These are phyloP conservation scores for Sabuloglossum arenarium DNA, from an alignment of 495 filamentous ascomycete species.

Conservation along the genomic window DNA sequence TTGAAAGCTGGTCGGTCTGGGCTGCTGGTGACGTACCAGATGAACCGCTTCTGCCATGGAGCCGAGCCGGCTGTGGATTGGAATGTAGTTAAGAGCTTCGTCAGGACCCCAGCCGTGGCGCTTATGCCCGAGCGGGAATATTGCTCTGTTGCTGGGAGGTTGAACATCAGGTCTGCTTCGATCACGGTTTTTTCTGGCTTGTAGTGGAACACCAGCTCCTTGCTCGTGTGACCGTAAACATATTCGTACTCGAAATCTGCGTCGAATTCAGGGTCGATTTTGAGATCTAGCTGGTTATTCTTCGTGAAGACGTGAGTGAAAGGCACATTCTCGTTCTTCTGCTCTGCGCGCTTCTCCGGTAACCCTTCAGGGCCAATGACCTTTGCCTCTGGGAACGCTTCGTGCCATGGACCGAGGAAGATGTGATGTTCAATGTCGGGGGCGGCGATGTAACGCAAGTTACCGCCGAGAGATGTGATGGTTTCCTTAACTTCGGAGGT, in stretches of 20 bases:
- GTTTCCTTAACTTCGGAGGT: slow-evolving; percentile 55
- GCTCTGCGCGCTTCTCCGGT: slow-evolving; percentile 55
- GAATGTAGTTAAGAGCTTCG: slow-evolving; percentile 36
- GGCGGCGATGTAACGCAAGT: slow-evolving; percentile 67
- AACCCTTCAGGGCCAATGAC: slow-evolving; percentile 75
- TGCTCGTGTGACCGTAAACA: slow-evolving; percentile 57
- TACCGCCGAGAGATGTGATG: slow-evolving; percentile 41
- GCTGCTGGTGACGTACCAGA: slow-evolving; percentile 55
- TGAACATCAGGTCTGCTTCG: slow-evolving; percentile 82
- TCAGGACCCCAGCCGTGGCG: slow-evolving; percentile 34
- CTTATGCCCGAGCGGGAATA: slow-evolving; percentile 42
- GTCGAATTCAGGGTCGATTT: slow-evolving; percentile 60
- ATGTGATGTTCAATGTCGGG: slow-evolving; percentile 87
- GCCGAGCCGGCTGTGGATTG: slow-evolving; percentile 40
- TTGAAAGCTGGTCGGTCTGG: slow-evolving; percentile 46
- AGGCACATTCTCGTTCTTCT: slow-evolving; percentile 40
- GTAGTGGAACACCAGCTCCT: slow-evolving; percentile 73
- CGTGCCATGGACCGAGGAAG: slow-evolving; percentile 63
- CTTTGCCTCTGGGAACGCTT: slow-evolving; percentile 53
- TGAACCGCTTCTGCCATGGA: slow-evolving; percentile 55
- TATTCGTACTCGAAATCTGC: slow-evolving; percentile 72
- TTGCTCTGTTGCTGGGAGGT: slow-evolving; percentile 73
- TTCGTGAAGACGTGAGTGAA: slow-evolving; percentile 49
- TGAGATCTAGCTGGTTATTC: slow-evolving; percentile 26
- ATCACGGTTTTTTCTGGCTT: slow-evolving; percentile 68